phyloP scores from a whole-genome alignment of 495 filamentous ascomycete genomes.

The Xylaria curta region DNA sequence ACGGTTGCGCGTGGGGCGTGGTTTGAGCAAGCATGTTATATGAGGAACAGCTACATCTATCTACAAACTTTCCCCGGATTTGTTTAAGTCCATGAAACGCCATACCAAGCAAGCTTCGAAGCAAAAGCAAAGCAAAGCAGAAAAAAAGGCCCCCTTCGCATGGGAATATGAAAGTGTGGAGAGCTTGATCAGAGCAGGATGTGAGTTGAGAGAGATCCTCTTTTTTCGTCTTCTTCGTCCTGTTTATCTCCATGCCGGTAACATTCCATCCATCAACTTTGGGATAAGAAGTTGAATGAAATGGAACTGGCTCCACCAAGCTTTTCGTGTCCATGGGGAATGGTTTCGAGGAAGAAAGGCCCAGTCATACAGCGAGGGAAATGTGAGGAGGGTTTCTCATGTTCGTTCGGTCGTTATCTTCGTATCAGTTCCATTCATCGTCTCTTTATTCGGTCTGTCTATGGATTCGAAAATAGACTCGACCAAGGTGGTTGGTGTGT shows the following conservation, averaged over 20 bases:
- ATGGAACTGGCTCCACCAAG: neutral
- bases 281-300: neutral
- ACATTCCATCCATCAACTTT: neutral
- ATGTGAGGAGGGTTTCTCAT: neutral
- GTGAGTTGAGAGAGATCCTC: conserved; percentile 8
- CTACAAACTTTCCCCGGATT: neutral
- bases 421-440: conserved; percentile 19
- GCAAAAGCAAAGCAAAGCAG: neutral
- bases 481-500: neutral
- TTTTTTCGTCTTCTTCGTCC: neutral
- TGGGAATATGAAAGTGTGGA: neutral
- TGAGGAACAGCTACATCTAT: neutral
- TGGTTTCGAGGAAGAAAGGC: neutral
- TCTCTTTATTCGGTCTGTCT: neutral
- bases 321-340: conserved; percentile 5
- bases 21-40: neutral
- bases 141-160: neutral
- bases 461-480: neutral
- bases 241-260: conserved; percentile 3
- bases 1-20: neutral
- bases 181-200: neutral
- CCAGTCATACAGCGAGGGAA: neutral
- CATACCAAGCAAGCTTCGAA: neutral
- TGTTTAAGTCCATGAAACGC: conserved; percentile 4
- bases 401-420: conserved; percentile 15